These are phyloP conservation scores for Pseudevernia furfuracea DNA, from an alignment of 495 filamentous ascomycete species.

Conservation along the genomic window DNA sequence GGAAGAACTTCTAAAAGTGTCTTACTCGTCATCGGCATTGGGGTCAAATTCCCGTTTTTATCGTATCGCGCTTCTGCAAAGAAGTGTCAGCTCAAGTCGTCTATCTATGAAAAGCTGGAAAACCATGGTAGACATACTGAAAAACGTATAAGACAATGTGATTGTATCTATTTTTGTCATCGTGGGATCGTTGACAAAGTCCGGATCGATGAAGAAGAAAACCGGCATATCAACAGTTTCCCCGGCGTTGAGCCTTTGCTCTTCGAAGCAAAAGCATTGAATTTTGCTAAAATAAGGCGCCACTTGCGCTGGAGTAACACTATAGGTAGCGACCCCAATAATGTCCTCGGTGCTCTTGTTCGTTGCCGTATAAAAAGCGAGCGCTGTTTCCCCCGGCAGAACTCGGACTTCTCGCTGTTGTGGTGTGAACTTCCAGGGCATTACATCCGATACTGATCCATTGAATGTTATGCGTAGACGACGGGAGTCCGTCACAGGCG, in stretches of 20 bases:
- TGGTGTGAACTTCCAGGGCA: slow-evolving; percentile 95
- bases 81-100: slow-evolving; percentile 26
- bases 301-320: slow-evolving; percentile 89
- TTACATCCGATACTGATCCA: slow-evolving; percentile 84
- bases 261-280: slow-evolving; percentile 99
- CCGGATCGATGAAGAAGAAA: slow-evolving; percentile 98
- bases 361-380: slow-evolving; percentile 96
- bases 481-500: slow-evolving; percentile 69
- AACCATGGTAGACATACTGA: slow-evolving; percentile 58
- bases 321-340: slow-evolving; percentile 96
- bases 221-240: slow-evolving; percentile 99
- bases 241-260: slow-evolving; percentile 85
- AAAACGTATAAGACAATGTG: slow-evolving; percentile 95
- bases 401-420: slow-evolving; percentile 97
- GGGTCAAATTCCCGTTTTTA: slow-evolving; percentile 54
- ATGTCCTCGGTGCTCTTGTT: slow-evolving; percentile 86
- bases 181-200: slow-evolving; percentile 80
- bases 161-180: slow-evolving; percentile 94
- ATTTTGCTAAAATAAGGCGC: slow-evolving; percentile 99
- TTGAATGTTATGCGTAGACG: slow-evolving; percentile 95
- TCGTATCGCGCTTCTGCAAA: slow-evolving; percentile 73
- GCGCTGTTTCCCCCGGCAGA: slow-evolving; percentile 88
- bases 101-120: slow-evolving; percentile 8
- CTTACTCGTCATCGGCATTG: slow-evolving; percentile 24
- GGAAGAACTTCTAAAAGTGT: not conserved